Conservation (phyloP, 371 early-diverging fungal species). For the Actinomortierella wolfii region DNA sequence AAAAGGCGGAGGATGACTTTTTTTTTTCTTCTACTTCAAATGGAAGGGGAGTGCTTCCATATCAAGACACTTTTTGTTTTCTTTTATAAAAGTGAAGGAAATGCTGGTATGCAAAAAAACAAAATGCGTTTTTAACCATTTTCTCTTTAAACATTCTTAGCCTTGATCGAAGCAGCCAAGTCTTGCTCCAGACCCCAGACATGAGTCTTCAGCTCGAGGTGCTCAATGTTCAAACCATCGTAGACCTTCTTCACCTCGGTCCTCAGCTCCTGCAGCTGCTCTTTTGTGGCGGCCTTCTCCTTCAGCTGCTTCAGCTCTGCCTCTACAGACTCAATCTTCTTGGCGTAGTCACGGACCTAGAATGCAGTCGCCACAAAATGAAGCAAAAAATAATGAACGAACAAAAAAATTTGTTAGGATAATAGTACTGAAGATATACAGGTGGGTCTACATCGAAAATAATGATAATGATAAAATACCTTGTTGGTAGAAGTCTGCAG, state of each 20-base stretch:
- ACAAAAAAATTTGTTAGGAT: background rate
- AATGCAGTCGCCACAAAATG: background rate
- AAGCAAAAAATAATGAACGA: background rate
- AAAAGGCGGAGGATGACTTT: too few species aligned
- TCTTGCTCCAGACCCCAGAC: conserved; percentile 76
- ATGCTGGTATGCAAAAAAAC: too few species aligned
- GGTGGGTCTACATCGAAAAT: background rate
- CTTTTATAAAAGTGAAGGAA: too few species aligned
- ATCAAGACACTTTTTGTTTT: too few species aligned
- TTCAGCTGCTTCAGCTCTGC: conserved; percentile 65
- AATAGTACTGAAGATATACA: too few species aligned
- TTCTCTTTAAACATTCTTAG: conserved; percentile 34
- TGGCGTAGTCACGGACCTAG: conserved; percentile 77
- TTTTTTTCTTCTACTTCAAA: too few species aligned
- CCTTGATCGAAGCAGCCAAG: conserved; percentile 48
- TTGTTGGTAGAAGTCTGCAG: conserved; percentile 77
- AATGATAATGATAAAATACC: conserved; percentile 41
- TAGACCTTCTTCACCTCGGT: conserved; percentile 72
- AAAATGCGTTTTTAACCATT: background rate
- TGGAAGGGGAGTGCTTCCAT: too few species aligned
- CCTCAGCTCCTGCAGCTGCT: conserved; percentile 70
- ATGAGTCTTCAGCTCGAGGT: conserved; percentile 76
- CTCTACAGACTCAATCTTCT: conserved; percentile 75
- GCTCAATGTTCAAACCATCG: conserved; percentile 73
- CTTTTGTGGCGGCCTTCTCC: conserved; percentile 60